Evolutionary conservation across 2,329 filamentous ascomycete species (phyloP).

Genomic region (Beauveria pseudobassiana): DNA sequence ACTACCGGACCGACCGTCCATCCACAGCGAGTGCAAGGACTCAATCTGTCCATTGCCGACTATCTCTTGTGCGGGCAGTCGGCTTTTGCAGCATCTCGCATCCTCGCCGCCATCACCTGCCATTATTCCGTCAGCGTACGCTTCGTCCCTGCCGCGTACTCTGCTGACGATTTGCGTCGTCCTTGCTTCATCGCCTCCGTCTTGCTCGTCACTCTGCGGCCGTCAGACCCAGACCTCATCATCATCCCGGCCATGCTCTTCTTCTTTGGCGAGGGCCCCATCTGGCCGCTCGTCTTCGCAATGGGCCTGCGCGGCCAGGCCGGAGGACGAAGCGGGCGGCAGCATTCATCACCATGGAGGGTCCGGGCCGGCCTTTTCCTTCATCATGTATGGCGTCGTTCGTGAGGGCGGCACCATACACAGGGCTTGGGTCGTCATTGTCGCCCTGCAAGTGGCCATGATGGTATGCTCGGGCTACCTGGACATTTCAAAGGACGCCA

Average conservation of each 20-base stretch:
- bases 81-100: slow-evolving; percentile 66
- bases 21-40: slow-evolving; percentile 32
- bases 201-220: slow-evolving; percentile 38
- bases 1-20: slow-evolving; percentile 12
- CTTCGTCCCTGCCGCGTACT: slow-evolving; percentile 55
- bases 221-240: slow-evolving; percentile 39
- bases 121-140: slow-evolving; percentile 42
- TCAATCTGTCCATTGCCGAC: slow-evolving; percentile 49
- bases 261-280: slow-evolving; percentile 74
- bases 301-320: slow-evolving; percentile 71
- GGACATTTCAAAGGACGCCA: slow-evolving; percentile 38
- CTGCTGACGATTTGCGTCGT: slow-evolving; percentile 57
- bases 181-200: slow-evolving; percentile 52
- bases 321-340: slow-evolving; percentile 73
- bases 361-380: slow-evolving; percentile 65
- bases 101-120: slow-evolving; percentile 58
- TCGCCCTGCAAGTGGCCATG: slow-evolving; percentile 41
- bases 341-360: slow-evolving; percentile 69
- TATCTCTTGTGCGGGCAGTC: slow-evolving; percentile 67
- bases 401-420: slow-evolving; percentile 52
- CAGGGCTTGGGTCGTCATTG: slow-evolving; percentile 56
- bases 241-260: slow-evolving; percentile 59
- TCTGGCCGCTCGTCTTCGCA: slow-evolving; percentile 76
- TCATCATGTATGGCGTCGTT: slow-evolving; percentile 63
- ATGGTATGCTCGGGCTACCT: slow-evolving; percentile 44